A percentile compares a stretch with the other conserved stretches of the same genome.
These are phyloP conservation scores for Darksidea phi DNA, from an alignment of 495 filamentous ascomycete species.

Conservation along the genomic window DNA sequence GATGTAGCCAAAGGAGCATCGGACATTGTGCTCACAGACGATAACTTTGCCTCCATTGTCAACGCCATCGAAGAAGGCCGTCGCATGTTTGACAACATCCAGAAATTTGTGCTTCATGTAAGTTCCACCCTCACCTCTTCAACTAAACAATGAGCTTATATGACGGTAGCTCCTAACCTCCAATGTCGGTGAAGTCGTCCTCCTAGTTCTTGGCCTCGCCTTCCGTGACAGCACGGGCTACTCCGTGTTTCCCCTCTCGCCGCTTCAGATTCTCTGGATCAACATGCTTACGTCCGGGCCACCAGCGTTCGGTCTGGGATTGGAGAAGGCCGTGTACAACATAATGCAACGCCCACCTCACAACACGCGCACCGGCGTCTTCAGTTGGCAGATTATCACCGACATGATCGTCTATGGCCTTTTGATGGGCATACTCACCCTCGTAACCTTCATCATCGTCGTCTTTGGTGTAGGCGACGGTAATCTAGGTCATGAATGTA, in stretches of 20 bases:
- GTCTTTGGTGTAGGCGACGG: slow-evolving; percentile 62
- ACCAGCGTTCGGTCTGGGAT: slow-evolving; percentile 66
- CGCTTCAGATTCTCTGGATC: slow-evolving; percentile 70
- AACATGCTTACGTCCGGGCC: slow-evolving; percentile 72
- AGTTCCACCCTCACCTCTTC: background rate
- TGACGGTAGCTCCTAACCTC: slow-evolving; percentile 60
- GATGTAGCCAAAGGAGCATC: slow-evolving; percentile 79
- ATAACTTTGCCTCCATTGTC: slow-evolving; percentile 77
- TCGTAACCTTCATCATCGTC: slow-evolving; percentile 65
- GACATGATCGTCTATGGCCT: slow-evolving; percentile 58
- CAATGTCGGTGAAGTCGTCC: slow-evolving; percentile 70
- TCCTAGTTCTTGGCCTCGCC: slow-evolving; percentile 64
- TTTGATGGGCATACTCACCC: slow-evolving; percentile 64
- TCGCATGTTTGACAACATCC: slow-evolving; percentile 74
- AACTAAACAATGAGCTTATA: slow-evolving; percentile 53
- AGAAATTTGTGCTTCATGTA: slow-evolving; percentile 69
- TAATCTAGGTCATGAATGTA: slow-evolving; percentile 61
- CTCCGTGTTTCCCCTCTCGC: slow-evolving; percentile 72
- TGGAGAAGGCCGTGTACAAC: slow-evolving; percentile 60
- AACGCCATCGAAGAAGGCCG: slow-evolving; percentile 69
- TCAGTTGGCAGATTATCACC: slow-evolving; percentile 61
- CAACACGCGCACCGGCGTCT: slow-evolving; percentile 61
- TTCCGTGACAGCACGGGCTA: slow-evolving; percentile 61
- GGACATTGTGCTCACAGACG: slow-evolving; percentile 70
- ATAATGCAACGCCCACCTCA: slow-evolving; percentile 71